Evolutionary conservation across 352 stramenopile species (phyloP), one percentile per base, ranked within the genome.

Genomic region (Globisporangium spinosum): DNA sequence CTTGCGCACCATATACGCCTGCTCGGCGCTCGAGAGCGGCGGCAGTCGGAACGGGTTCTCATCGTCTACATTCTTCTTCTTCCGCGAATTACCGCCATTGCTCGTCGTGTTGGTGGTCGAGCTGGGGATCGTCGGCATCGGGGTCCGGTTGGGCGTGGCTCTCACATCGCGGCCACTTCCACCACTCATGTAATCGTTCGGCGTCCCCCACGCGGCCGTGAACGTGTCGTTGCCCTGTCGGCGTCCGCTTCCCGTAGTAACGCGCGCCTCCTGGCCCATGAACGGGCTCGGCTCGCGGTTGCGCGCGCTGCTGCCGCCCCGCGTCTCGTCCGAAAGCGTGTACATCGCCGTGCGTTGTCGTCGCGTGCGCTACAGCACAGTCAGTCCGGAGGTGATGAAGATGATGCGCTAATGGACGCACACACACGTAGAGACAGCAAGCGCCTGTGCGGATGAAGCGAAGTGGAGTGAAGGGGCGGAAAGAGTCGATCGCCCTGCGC

Each of bases 1-100:
- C 60, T 84, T 84, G 59, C 80, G 76, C 51, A 85, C 82, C 70
- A 93, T 81, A 63, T 90, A 92, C 15, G 80, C 76, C 35, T 72
- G 67, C 61, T 89, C 80, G 43, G 66, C 75, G 23, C 65, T 55
- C 15, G 77, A 77, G 29, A 89, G 74, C 43, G 70, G 68, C 62
- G 77, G 73, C 56, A 69, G 23, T 2, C 66, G 68, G 68, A 72
- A 69, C 22, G 65, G 65, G 13, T 70, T 70, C 23, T 62, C 65
- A 15, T 62, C 58, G 0, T 47, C 43, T 3, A n/a, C 45, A 2
- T 22, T 34, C 57, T 70, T 70, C 32, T 65, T 65, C 45, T 65
- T 65, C 10, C 53, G 53, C 9, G 59, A 47, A 17, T 60, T 60
- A 10, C 35, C 8, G 17, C n/a, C 7, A 23, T n/a, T 23, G 38